Evolutionary conservation across 768 basidiomycete genomes (phyloP), one percentile per base, ranked within the genome.

Genomic region (Paxillus involutus): DNA sequence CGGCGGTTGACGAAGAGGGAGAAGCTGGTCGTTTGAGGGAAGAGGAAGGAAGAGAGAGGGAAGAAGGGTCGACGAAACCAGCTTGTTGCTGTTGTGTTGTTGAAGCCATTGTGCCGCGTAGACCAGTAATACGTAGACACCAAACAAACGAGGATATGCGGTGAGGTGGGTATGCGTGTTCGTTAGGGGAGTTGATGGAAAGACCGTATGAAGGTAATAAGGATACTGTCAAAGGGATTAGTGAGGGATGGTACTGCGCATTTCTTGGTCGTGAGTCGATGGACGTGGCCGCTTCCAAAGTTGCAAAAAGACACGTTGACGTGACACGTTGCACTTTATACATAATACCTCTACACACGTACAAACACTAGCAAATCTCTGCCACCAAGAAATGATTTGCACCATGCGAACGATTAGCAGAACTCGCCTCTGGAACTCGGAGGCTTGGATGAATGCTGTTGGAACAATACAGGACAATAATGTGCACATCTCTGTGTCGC

Each of bases 21-120:
- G 71, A 71, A 6, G 60, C 53, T 12, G 65, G 59, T 29, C 68
- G 61, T 47, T 65, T 64, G 58, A 65, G 52, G 49, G 64, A 66
- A 1, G 70, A 62, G 21, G 73, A 72, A 3, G 73, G 73, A 37
- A 75, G 66, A 39, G 74, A 76, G 42, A 76, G 70, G 43, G 68
- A 66, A 11, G 74, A 66, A 11, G 75, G 74, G 61, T 75, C 66
- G 57, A 75, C 72, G 36, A 70, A 74, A 49, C 55, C 59, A 26
- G 55, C 13, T 41, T 47, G 54, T 13, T 50, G 66, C 6, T 60
- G 68, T 36, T 60, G 60, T 17, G 12, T 6, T 51, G 55, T 32
- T 29, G 54, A n/a, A 12, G 66, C 39, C 67, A 69, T 71, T 49
- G 43, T 52, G 32, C 43, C 30, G 55, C 51, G 55, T 56, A 39